Base-by-base conservation (phyloP, 306 rosid genomes). In the Lathyrus sativus region DNA sequence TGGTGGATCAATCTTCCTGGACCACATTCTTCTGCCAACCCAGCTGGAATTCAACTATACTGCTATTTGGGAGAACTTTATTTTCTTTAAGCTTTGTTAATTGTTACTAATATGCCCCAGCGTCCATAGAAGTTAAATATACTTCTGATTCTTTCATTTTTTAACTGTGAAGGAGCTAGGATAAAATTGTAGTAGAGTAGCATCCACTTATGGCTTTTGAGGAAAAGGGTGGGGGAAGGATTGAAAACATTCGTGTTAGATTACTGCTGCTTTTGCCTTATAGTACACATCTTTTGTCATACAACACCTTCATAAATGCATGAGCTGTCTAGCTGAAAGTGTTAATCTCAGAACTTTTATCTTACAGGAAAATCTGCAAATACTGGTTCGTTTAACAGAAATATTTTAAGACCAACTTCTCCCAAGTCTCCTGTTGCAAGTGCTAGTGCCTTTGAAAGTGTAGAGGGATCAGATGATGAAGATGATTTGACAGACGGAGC, bases 291-390 rank as follows among this genome's bases (percentile, higher is more conserved):
- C 50, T 46, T 53, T 74, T 9, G 7, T 33, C 68, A 57, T 24
- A 5, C 59, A 37, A 24, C 50, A 51, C 58, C 67, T 44, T 49
- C 28, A 28, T 45, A 37, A 15, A 56, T 69, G 43, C 49, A 39
- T 5, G 65, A 67, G 7, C 39, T 24, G 41, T 59, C 43, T 53
- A 39, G 22, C 51, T 45, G 70, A 53, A 53, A 67, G 55, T 56
- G 46, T 22, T 51, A 39, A 22, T 80, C 67, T 42, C 78, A 45
- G 3, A 17, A 24, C 18, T 22, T 19, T 63, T 74, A 57, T 62
- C 54, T 82, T 70, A 64, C 89, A 90, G 97, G 89, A 62, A 95
- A 91, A 80, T 66, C 85, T 33, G 71, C 86, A 13, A 83, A 54
- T 48, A 44, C 70, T 55, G 81, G 73, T 72, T 66, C 89, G 54